A percentile compares a stretch with the other conserved stretches of the same genome.
These are phyloP conservation scores for Pseudonitzschia multiseries DNA, from an alignment of 108 stramenopile genomes.

Conservation along the genomic window DNA sequence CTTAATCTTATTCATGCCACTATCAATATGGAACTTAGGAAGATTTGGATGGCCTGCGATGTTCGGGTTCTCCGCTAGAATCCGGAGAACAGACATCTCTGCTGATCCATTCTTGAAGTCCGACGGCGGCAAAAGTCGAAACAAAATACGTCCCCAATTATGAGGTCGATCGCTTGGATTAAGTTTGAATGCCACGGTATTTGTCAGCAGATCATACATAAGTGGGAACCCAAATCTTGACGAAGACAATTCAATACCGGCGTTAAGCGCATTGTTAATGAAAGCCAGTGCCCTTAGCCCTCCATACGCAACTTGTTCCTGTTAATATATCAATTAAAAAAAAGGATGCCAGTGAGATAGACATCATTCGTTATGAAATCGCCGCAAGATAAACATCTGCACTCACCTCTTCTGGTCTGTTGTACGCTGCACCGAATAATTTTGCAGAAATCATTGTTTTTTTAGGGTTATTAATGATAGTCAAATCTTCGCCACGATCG, in stretches of 20 bases:
- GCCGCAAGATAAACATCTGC: background rate
- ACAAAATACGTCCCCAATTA: constrained; percentile 91
- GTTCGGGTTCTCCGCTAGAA: constrained; percentile 88
- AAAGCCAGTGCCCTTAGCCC: constrained; percentile 85
- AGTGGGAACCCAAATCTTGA: constrained; percentile 94
- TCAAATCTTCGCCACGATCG: constrained; percentile 76
- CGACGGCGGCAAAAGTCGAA: constrained; percentile 84
- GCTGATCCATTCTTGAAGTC: constrained; percentile 87
- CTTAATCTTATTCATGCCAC: constrained; percentile 92
- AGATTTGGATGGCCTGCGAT: constrained; percentile 86
- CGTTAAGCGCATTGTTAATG: constrained; percentile 79
- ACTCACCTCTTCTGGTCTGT: constrained; percentile 79
- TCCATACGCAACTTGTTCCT: constrained; percentile 86
- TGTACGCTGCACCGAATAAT: constrained; percentile 88
- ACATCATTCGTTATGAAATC: background rate
- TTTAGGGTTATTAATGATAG: constrained; percentile 86
- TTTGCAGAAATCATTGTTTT: constrained; percentile 84
- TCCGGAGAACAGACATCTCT: constrained; percentile 91
- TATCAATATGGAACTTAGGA: constrained; percentile 95
- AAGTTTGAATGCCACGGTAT: constrained; percentile 89
- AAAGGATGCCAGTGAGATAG: background rate
- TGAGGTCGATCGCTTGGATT: constrained; percentile 92
- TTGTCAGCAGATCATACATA: constrained; percentile 93
- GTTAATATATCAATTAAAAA: background rate
- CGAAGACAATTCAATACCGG: constrained; percentile 88